Evolutionary conservation across 2,329 filamentous ascomycete genomes (phyloP).

Genomic region (Neofusicoccum parvum): DNA sequence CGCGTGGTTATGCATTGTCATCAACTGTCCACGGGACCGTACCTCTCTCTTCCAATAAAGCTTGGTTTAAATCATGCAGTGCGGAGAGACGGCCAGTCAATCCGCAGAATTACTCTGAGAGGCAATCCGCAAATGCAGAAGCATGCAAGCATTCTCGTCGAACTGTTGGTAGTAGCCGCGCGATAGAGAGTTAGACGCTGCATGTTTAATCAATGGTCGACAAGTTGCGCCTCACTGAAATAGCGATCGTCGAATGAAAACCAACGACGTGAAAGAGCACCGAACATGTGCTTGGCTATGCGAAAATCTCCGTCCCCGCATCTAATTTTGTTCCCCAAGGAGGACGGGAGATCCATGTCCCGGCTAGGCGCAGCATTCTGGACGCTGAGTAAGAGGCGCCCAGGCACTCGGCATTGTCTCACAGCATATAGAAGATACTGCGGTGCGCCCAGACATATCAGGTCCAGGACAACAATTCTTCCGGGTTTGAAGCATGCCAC

Average conservation of each 20-base stretch:
- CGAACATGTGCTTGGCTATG: background rate
- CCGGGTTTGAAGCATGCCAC: background rate
- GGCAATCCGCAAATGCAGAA: background rate
- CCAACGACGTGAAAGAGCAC: background rate
- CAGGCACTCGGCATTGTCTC: background rate
- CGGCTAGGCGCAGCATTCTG: background rate
- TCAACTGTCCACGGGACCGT: background rate
- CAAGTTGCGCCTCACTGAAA: background rate
- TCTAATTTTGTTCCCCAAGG: no score
- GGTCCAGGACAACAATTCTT: background rate
- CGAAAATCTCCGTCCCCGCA: background rate
- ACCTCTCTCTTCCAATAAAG: background rate
- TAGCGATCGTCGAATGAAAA: background rate
- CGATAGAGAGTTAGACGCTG: background rate
- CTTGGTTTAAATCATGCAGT: background rate
- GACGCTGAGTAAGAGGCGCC: background rate
- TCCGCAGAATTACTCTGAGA: background rate
- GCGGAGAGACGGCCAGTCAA: background rate
- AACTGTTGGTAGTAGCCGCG: background rate
- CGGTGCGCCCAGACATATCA: background rate
- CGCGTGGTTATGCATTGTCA: slow-evolving; percentile 4
- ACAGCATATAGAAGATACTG: background rate
- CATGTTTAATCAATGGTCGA: background rate
- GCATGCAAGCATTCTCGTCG: background rate
- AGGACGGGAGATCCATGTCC: background rate